Evolutionary conservation across 305 asterid species (phyloP).

Genomic region (Fraxinus ornus): DNA sequence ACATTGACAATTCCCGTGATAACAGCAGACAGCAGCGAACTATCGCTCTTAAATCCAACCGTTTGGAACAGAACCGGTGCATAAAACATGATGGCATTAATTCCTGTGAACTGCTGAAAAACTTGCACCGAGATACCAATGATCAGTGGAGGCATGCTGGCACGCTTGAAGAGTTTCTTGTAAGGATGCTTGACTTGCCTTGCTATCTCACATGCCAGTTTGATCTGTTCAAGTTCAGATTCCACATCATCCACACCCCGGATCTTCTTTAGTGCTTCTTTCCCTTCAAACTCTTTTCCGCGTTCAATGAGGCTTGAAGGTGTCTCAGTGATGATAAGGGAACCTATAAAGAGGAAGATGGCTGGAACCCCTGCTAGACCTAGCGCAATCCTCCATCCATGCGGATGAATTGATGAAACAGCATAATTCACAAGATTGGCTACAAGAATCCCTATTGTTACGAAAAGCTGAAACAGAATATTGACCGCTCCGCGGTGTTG

Average conservation of each 20-base stretch:
- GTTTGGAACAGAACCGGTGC: slow-evolving; percentile 45
- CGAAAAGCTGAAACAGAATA: slow-evolving; percentile 69
- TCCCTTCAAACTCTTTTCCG: slow-evolving; percentile 40
- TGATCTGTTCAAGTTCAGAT: slow-evolving; percentile 36
- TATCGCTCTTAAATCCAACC: slow-evolving; percentile 33
- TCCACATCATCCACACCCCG: slow-evolving; percentile 56
- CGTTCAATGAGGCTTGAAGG: slow-evolving; percentile 57
- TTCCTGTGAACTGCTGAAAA: slow-evolving; percentile 60
- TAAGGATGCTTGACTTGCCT: slow-evolving; percentile 37
- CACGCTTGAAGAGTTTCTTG: slow-evolving; percentile 33
- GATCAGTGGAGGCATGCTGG: slow-evolving; percentile 44
- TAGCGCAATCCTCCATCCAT: slow-evolving; percentile 63
- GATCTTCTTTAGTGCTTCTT: slow-evolving; percentile 35
- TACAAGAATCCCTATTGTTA: slow-evolving; percentile 64
- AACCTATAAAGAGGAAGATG: slow-evolving; percentile 37
- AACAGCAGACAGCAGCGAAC: slow-evolving; percentile 38
- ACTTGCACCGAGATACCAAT: slow-evolving; percentile 26
- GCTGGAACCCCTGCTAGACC: slow-evolving; percentile 56
- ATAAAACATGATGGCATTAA: slow-evolving; percentile 58
- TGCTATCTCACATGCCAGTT: slow-evolving; percentile 37
- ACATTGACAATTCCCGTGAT: slow-evolving; percentile 37
- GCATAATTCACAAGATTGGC: slow-evolving; percentile 55
- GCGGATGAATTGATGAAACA: slow-evolving; percentile 37
- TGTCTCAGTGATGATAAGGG: slow-evolving; percentile 55
- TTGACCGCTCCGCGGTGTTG: slow-evolving; percentile 74